Percentiles rank a stretch among this genome's conserved stretches.
Conservation (phyloP, 225 moss, liverwort and hornwort species). For the Neckera pumila region DNA sequence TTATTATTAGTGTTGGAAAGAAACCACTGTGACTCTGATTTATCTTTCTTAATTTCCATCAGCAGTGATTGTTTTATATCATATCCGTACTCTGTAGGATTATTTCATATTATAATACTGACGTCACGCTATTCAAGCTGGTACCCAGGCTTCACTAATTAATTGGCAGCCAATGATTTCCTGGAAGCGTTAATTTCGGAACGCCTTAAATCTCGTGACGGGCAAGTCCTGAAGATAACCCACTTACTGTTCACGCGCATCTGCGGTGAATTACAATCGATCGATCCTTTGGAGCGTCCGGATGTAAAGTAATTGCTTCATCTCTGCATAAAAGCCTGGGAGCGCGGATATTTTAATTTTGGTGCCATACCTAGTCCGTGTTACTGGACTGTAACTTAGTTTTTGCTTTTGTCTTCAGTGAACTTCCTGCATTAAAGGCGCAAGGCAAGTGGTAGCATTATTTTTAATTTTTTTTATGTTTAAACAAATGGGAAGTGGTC, state of each 20-base stretch:
- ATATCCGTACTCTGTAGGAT: background rate
- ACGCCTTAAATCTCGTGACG: background rate
- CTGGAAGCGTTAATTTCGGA: background rate
- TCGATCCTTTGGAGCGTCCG: background rate
- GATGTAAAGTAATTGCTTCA: background rate
- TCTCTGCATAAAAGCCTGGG: background rate
- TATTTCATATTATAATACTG: background rate
- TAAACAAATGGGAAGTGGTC: too few relatives aligned
- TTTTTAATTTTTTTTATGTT: too few relatives aligned
- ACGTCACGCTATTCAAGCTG: background rate
- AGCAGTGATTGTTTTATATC: background rate
- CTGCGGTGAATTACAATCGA: background rate
- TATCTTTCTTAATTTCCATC: background rate
- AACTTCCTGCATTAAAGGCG: background rate
- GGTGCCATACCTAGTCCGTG: background rate
- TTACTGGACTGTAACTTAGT: too few relatives aligned
- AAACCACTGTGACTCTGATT: background rate
- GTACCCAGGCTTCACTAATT: background rate
- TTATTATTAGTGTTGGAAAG: background rate
- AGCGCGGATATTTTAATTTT: background rate
- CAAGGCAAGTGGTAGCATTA: slow-evolving; percentile 4
- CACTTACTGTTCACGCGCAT: background rate
- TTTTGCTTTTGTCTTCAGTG: background rate
- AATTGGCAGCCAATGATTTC: background rate
- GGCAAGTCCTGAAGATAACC: background rate